Conservation (phyloP, 768 basidiomycete genomes). For the Psilocybe cubensis region DNA sequence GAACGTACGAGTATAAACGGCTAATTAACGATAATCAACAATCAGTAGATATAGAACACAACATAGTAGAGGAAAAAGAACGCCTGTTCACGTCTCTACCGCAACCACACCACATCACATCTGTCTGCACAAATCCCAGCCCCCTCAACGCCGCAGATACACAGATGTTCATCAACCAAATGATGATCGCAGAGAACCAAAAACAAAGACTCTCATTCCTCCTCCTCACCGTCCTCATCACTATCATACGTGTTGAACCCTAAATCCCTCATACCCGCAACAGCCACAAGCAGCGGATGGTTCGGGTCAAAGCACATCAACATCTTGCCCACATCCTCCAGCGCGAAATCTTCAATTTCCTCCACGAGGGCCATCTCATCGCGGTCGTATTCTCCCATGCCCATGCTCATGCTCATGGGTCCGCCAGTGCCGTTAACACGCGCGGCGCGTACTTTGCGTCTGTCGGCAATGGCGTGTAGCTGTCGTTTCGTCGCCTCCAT, state of each 20-base stretch:
- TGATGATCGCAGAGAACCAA: too few species aligned
- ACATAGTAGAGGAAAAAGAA: too few species aligned
- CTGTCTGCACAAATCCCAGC: too few species aligned
- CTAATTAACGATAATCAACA: too few species aligned
- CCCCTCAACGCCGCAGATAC: too few species aligned
- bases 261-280: constrained; percentile 73
- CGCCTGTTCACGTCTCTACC: too few species aligned
- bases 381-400: constrained; percentile 42
- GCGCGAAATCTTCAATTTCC: constrained; percentile 82
- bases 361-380: constrained; percentile 76
- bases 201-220: constrained; percentile 10
- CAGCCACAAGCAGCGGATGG: constrained; percentile 69
- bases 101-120: too few species aligned
- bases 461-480: constrained; percentile 68
- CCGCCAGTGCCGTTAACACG: constrained; percentile 30
- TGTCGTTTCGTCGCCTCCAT: constrained; percentile 76
- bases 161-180: too few species aligned
- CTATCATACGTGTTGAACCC: constrained; percentile 56
- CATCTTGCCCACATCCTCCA: constrained; percentile 80
- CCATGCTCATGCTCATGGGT: constrained; percentile 9
- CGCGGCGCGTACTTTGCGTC: constrained; percentile 54
- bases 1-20: too few species aligned
- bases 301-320: constrained; percentile 55
- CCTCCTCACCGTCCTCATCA: constrained; percentile 44
- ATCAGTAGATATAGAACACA: too few species aligned